Evolutionary conservation across 2,329 filamentous ascomycete genomes (phyloP).

Genomic region (Claviceps fusiformis): DNA sequence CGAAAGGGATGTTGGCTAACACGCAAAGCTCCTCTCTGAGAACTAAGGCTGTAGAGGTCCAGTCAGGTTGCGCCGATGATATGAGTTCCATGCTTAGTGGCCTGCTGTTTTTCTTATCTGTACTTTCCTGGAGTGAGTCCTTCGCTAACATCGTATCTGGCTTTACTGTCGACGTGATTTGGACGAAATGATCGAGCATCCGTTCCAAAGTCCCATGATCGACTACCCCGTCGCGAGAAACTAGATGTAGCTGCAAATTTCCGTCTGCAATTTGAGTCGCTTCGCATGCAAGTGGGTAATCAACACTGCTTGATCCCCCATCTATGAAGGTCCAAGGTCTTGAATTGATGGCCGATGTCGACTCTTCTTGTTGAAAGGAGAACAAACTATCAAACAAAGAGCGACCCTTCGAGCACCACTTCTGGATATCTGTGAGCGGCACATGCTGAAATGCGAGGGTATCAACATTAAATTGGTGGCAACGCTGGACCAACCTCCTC

Average conservation of each 20-base stretch:
- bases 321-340: slow-evolving; percentile 41
- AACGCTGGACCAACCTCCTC: slow-evolving; percentile 43
- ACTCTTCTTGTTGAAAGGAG: slow-evolving; percentile 53
- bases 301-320: slow-evolving; percentile 32
- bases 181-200: slow-evolving; percentile 28
- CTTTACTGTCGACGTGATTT: slow-evolving; percentile 6
- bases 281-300: slow-evolving; percentile 71
- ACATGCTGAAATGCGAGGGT: slow-evolving; percentile 59
- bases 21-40: slow-evolving; percentile 50
- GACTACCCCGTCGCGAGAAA: slow-evolving; percentile 34
- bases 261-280: slow-evolving; percentile 38
- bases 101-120: not conserved
- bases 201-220: slow-evolving; percentile 16
- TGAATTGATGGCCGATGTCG: slow-evolving; percentile 13
- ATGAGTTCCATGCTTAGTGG: not conserved
- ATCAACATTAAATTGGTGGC: slow-evolving; percentile 57
- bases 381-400: slow-evolving; percentile 70
- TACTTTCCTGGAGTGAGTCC: not conserved
- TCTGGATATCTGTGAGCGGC: slow-evolving; percentile 64
- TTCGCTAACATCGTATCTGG: slow-evolving; percentile 4
- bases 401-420: slow-evolving; percentile 52
- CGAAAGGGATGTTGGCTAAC: slow-evolving; percentile 40
- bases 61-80: not conserved
- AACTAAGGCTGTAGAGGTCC: slow-evolving; percentile 25
- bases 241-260: slow-evolving; percentile 42